phyloP scores from a whole-genome alignment of 2,329 filamentous ascomycete species.

The Sarocladium oryzae region DNA sequence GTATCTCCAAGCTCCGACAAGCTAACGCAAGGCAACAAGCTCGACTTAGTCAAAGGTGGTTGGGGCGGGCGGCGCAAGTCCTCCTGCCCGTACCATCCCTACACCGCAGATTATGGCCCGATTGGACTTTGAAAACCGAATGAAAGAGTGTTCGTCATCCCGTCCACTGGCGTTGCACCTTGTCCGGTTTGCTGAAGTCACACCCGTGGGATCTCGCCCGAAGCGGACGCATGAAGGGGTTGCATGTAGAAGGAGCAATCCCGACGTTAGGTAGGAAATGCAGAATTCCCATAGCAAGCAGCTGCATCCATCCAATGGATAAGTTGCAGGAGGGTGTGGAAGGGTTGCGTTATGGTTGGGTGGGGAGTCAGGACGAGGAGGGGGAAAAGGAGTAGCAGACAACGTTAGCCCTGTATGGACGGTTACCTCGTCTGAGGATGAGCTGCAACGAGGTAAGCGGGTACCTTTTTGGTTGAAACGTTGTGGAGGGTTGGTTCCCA shows the following conservation, averaged over 20 bases:
- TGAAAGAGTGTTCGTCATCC: neutral
- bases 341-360: neutral
- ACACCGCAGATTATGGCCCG: neutral
- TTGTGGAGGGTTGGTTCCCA: neutral
- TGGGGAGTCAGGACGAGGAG: neutral
- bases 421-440: constrained; percentile 3
- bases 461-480: neutral
- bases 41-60: too few species aligned
- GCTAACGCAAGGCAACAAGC: too few species aligned
- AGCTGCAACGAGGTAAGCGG: neutral
- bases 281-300: too few species aligned
- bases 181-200: constrained; percentile 2
- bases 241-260: too few species aligned
- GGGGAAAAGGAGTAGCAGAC: too few species aligned
- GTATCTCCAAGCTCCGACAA: too few species aligned
- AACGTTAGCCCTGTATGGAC: neutral
- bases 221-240: too few species aligned
- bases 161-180: neutral
- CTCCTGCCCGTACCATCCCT: too few species aligned
- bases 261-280: too few species aligned
- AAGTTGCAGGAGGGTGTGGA: neutral
- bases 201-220: neutral
- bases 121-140: neutral
- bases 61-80: too few species aligned
- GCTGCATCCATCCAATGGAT: neutral